Percentiles rank a stretch among this genome's conserved stretches.
Conservation (phyloP, 2,329 filamentous ascomycete species). For the Incumbomyces delicatus region DNA sequence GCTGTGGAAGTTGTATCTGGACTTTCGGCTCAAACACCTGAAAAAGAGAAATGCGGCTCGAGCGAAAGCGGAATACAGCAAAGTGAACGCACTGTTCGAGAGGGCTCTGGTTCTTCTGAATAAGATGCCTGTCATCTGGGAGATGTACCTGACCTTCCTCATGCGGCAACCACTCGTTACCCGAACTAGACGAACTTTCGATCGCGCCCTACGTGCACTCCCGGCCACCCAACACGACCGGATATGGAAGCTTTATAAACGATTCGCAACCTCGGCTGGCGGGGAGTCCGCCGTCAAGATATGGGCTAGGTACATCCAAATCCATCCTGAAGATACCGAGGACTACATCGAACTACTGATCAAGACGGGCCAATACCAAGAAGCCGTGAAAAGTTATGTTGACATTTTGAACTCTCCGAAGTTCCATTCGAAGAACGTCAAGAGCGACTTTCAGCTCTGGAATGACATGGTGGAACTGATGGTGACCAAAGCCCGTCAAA, state of each 20-base stretch:
- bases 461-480: conserved; percentile 93
- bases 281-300: conserved; percentile 86
- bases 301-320: conserved; percentile 93
- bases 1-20: conserved; percentile 95
- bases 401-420: conserved; percentile 80
- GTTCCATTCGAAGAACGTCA: conserved; percentile 86
- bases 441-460: conserved; percentile 95
- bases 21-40: conserved; percentile 72
- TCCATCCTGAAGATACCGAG: conserved; percentile 89
- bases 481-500: conserved; percentile 78
- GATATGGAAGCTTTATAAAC: conserved; percentile 84
- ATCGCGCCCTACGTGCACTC: conserved; percentile 79
- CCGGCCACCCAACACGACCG: conserved; percentile 92
- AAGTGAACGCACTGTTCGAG: conserved; percentile 93
- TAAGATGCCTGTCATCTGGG: conserved; percentile 98
- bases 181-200: conserved; percentile 75
- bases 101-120: conserved; percentile 85
- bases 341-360: conserved; percentile 87
- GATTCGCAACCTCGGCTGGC: conserved; percentile 82
- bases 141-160: conserved; percentile 89
- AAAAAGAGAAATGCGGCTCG: conserved; percentile 71
- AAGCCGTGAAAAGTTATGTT: conserved; percentile 86
- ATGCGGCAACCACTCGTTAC: conserved; percentile 88
- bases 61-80: conserved; percentile 71
- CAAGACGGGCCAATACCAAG: conserved; percentile 73